These are phyloP conservation scores for Collybia mongolica DNA, from an alignment of 768 basidiomycete species.

Conservation along the genomic window DNA sequence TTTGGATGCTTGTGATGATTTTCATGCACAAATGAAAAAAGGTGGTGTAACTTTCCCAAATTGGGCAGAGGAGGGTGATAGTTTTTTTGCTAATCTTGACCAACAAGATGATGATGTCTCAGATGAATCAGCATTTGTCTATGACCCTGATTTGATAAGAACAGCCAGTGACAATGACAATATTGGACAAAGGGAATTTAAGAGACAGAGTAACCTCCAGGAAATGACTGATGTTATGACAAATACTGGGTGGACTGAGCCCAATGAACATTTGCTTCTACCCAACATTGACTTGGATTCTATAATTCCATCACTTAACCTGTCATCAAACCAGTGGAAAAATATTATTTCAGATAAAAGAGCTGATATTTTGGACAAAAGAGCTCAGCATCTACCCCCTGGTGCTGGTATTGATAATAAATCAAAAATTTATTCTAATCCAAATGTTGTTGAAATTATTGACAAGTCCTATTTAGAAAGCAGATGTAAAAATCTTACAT, in stretches of 20 bases:
- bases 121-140: neutral
- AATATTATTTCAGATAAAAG: conserved; percentile 11
- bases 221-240: neutral
- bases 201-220: neutral
- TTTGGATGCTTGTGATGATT: conserved; percentile 25
- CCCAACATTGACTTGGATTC: neutral
- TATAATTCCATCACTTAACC: conserved; percentile 3
- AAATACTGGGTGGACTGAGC: neutral
- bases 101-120: neutral
- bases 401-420: too few species aligned
- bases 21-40: conserved; percentile 8
- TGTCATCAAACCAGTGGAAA: conserved; percentile 21
- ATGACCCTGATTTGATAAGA: too few species aligned
- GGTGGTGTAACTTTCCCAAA: neutral
- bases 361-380: neutral
- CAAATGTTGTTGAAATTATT: conserved; percentile 10
- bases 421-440: neutral
- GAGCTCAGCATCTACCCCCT: too few species aligned
- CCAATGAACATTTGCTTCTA: neutral
- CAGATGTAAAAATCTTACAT: conserved; percentile 10
- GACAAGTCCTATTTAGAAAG: conserved; percentile 8
- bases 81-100: neutral
- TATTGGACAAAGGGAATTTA: neutral
- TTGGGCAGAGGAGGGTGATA: neutral
- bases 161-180: neutral